These are phyloP conservation scores for Graphilbum sp. DNA, from an alignment of 2,329 filamentous ascomycete genomes.

Conservation along the genomic window DNA sequence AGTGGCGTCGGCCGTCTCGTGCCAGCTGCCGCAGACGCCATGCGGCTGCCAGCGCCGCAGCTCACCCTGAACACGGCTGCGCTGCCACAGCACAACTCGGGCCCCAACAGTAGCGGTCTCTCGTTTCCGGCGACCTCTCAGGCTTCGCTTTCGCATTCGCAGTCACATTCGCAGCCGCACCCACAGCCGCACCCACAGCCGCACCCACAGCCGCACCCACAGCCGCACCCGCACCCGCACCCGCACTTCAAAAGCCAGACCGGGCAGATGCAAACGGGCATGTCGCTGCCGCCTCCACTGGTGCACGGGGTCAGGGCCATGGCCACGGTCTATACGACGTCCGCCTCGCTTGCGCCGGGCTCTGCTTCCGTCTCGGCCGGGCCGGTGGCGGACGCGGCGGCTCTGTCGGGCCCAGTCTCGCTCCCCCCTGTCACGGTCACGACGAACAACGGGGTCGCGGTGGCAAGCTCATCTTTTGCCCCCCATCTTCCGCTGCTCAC, in stretches of 20 bases:
- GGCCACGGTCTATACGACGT: slow-evolving; percentile 51
- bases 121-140: not conserved
- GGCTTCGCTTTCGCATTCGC: not conserved
- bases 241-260: too few species aligned
- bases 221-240: too few species aligned
- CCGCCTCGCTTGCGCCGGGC: not conserved
- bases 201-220: too few species aligned
- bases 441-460: too few species aligned
- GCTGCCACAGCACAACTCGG: not conserved
- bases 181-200: not conserved
- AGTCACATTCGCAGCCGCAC: not conserved
- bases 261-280: not conserved
- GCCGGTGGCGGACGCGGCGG: slow-evolving; percentile 16
- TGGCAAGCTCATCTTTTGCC: not conserved
- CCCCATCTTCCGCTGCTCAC: not conserved
- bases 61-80: slow-evolving; percentile 45
- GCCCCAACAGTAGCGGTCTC: not conserved
- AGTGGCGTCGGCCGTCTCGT: not conserved
- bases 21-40: slow-evolving; percentile 13
- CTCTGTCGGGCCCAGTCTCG: slow-evolving; percentile 18
- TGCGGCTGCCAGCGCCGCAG: slow-evolving; percentile 52
- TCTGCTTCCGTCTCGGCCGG: slow-evolving; percentile 20
- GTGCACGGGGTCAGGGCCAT: slow-evolving; percentile 51
- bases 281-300: slow-evolving; percentile 48
- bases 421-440: slow-evolving; percentile 13